Base-by-base conservation (phyloP, 2,329 filamentous ascomycete genomes). In the Xylaria digitata region DNA sequence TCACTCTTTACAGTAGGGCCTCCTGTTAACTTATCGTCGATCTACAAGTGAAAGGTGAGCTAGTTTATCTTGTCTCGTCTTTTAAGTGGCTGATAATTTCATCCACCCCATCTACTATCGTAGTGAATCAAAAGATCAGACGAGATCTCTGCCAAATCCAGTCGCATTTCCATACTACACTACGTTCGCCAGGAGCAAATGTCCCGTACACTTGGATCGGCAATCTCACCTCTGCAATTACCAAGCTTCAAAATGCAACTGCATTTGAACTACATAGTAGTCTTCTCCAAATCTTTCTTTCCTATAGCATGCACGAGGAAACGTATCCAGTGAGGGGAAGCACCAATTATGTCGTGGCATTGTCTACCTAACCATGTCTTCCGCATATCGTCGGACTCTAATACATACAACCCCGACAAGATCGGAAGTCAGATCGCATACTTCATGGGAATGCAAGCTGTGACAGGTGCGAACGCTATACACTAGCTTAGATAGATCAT, bases 181-280 rank as follows among this genome's bases (percentile, higher is more conserved):
- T 26, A 17, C 46, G 37, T 52, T 63, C 63, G 67, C 55, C 43
- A 61, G 67, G 67, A 69, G 66, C 63, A 68, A 61, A 58, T 54
- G 17, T 57, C 32, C 63, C 60, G 52, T 60, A 8, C 23, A 42
- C 37, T 59, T 21, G 66, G 62, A 56, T 57, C 30, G 52, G 8
- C 23, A 26, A 55, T 54, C 63, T 53, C 34, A 43, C 43, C 53
- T 50, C 50, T 56, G 50, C 40, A 55, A 15, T 37, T 21, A 43
- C 13, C 37, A 21, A 26, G 57, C 55, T 34, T 21, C 54, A 34
- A 46, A 30, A 55, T 64, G 61, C 65, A 67, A 45, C 21, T 46
- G 52, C 52, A 15, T 42, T 45, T 45, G 32, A 56, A 37, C 56
- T 32, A n/a, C n/a, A n/a, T n/a, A n/a, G n/a, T n/a, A n/a, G 45